These are phyloP conservation scores for Xylaria sp. DNA, from an alignment of 2,329 filamentous ascomycete genomes.

Conservation along the genomic window DNA sequence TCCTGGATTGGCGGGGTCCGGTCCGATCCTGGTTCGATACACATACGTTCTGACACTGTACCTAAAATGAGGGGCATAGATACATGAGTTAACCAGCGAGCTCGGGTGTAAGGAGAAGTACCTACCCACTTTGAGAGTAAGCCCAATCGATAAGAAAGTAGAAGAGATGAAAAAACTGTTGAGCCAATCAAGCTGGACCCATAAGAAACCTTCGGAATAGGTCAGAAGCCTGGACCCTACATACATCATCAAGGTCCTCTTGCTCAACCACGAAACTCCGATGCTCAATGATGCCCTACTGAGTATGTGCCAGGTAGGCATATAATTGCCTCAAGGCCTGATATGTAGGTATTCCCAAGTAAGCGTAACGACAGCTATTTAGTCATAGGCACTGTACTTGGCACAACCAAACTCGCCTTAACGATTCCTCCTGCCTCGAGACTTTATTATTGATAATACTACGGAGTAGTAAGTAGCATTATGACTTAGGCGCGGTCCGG, in stretches of 20 bases:
- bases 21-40: slow-evolving; percentile 30
- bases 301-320: too few relatives aligned
- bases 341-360: neutral
- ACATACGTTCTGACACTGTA: slow-evolving; percentile 6
- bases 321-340: neutral
- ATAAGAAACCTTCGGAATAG: slow-evolving; percentile 23
- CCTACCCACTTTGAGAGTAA: neutral
- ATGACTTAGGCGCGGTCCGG: neutral
- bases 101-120: slow-evolving; percentile 14
- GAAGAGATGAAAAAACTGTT: slow-evolving; percentile 17
- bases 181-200: slow-evolving; percentile 21
- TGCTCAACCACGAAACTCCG: neutral
- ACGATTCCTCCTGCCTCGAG: neutral
- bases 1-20: slow-evolving; percentile 33
- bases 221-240: slow-evolving; percentile 8
- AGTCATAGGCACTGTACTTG: neutral
- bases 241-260: slow-evolving; percentile 12
- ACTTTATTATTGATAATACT: neutral
- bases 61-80: slow-evolving; percentile 32
- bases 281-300: neutral
- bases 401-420: neutral
- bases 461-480: neutral
- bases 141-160: slow-evolving; percentile 32
- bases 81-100: slow-evolving; percentile 14
- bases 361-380: neutral